A percentile compares a stretch with the other conserved stretches of the same genome.
These are phyloP conservation scores for Limtongozyma cylindracea DNA, from an alignment of 805 yeast species.

Conservation along the genomic window DNA sequence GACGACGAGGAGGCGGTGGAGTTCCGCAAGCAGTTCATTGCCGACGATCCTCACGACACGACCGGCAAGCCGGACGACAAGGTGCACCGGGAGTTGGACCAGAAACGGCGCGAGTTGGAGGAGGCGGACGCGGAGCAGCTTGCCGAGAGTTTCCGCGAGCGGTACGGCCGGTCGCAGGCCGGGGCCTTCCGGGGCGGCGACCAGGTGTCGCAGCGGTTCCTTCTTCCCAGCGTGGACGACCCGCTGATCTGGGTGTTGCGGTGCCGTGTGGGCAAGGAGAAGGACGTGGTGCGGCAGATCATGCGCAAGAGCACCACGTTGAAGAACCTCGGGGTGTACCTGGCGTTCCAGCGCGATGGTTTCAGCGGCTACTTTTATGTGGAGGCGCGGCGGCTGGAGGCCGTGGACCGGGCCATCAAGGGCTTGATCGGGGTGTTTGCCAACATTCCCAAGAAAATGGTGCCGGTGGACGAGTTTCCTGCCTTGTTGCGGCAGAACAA, in stretches of 20 bases:
- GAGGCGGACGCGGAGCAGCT: conserved; percentile 89
- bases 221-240: conserved; percentile 88
- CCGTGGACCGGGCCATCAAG: conserved; percentile 65
- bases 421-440: conserved; percentile 75
- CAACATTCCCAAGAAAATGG: conserved; percentile 52
- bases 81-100: conserved; percentile 76
- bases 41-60: conserved; percentile 39
- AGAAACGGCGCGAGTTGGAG: conserved; percentile 60
- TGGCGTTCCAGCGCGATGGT: conserved; percentile 86
- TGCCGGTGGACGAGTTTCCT: conserved; percentile 90
- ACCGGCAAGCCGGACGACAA: conserved; percentile 34
- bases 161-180: conserved; percentile 71
- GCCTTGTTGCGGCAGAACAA: conserved; percentile 76
- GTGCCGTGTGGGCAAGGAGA: conserved; percentile 83
- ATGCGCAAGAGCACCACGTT: conserved; percentile 65
- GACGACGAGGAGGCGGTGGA: conserved; percentile 87
- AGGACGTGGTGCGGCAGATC: conserved; percentile 65
- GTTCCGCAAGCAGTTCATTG: conserved; percentile 59
- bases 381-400: conserved; percentile 85
- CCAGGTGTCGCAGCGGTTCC: conserved; percentile 69
- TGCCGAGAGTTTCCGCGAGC: conserved; percentile 77
- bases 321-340: conserved; percentile 49
- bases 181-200: conserved; percentile 56
- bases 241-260: conserved; percentile 93
- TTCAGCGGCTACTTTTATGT: conserved; percentile 81